These are phyloP conservation scores for Aspergillus fijiensis DNA, from an alignment of 2,329 filamentous ascomycete genomes.

Conservation along the genomic window DNA sequence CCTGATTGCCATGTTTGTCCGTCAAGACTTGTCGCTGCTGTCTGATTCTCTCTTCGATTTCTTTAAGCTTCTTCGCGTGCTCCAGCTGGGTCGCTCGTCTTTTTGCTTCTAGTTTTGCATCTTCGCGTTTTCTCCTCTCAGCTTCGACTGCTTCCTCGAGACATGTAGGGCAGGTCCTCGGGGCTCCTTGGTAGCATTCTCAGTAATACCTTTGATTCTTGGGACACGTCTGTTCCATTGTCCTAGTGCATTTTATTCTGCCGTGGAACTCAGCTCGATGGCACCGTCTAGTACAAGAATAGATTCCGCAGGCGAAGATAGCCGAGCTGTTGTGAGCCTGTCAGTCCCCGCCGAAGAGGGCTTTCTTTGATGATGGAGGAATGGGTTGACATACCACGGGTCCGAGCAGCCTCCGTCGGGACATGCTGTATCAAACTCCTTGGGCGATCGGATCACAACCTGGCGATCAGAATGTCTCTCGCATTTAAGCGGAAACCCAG, in stretches of 20 bases:
- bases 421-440: constrained; percentile 61
- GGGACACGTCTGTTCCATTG: constrained; percentile 52
- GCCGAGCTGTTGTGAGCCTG: too few relatives aligned
- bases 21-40: too few relatives aligned
- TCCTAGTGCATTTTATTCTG: constrained; percentile 49
- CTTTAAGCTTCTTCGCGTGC: too few relatives aligned
- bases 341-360: too few relatives aligned
- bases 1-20: too few relatives aligned
- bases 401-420: constrained; percentile 70
- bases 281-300: constrained; percentile 61
- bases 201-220: constrained; percentile 15
- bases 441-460: constrained; percentile 47
- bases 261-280: constrained; percentile 63
- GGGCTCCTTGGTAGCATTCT: constrained; percentile 31
- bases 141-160: too few relatives aligned
- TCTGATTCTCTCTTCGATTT: too few relatives aligned
- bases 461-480: constrained; percentile 56
- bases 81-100: too few relatives aligned
- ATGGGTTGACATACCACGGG: constrained; percentile 37
- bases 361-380: too few relatives aligned
- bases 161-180: too few relatives aligned
- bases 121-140: too few relatives aligned
- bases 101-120: too few relatives aligned
- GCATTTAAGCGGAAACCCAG: constrained; percentile 62
- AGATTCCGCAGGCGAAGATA: constrained; percentile 51